phyloP scores from a whole-genome alignment of 2,329 filamentous ascomycete species.

The Colletotrichum tofieldiae region DNA sequence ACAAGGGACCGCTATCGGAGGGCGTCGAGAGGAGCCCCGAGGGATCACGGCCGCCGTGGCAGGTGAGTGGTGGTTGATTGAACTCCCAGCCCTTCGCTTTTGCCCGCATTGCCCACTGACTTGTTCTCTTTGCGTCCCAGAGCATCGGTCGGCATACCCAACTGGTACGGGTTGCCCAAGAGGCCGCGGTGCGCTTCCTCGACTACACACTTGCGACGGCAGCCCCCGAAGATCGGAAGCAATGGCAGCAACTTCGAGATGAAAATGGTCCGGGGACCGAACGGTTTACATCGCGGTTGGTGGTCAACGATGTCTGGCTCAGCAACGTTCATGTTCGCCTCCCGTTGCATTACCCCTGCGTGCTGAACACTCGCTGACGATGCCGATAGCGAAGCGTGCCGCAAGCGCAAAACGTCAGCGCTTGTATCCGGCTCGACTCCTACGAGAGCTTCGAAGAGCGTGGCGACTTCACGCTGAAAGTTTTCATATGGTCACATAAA shows the following conservation, averaged over 20 bases:
- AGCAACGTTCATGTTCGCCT: background rate
- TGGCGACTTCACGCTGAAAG: background rate
- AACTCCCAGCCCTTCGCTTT: background rate
- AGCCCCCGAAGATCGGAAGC: background rate
- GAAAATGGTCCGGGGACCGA: too few species aligned
- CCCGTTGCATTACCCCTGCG: background rate
- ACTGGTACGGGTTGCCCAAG: background rate
- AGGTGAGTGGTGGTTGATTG: background rate
- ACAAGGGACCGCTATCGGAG: background rate
- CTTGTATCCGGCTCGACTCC: background rate
- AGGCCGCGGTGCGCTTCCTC: constrained; percentile 2
- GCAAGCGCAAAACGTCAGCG: background rate
- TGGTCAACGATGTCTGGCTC: background rate
- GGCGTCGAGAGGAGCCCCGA: background rate
- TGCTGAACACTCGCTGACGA: background rate
- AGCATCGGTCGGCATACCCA: background rate
- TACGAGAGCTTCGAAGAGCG: background rate
- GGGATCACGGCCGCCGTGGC: background rate
- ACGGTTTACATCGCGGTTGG: background rate
- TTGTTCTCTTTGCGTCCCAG: background rate
- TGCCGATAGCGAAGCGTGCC: background rate
- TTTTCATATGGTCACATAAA: constrained; percentile 11
- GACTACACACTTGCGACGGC: background rate
- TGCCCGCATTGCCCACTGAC: background rate
- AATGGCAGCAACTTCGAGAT: background rate